Conservation (phyloP, 148 eudicot species). For the Vaccinium vitisidaea region DNA sequence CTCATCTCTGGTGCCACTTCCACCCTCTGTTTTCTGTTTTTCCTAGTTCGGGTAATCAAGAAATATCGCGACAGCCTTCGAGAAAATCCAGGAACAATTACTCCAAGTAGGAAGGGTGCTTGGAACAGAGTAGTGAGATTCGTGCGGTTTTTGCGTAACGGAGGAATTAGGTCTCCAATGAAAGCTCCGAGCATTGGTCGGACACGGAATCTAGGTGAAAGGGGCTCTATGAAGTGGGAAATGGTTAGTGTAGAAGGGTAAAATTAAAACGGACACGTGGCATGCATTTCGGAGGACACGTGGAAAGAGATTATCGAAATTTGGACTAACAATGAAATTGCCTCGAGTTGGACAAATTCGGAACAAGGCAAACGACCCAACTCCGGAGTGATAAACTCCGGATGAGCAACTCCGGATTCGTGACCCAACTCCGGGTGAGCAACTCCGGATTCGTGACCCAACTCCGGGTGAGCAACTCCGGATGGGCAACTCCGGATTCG, state of each 20-base stretch:
- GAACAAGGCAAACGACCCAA: too few relatives aligned
- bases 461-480: too few relatives aligned
- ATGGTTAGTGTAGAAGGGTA: not conserved
- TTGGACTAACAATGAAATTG: too few relatives aligned
- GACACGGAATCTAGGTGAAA: not conserved
- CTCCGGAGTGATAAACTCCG: too few relatives aligned
- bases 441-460: too few relatives aligned
- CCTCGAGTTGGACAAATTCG: too few relatives aligned
- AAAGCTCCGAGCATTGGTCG: not conserved
- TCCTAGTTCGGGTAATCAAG: not conserved
- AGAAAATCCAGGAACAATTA: not conserved
- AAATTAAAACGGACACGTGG: too few relatives aligned
- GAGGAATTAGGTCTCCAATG: not conserved
- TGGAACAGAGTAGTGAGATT: not conserved
- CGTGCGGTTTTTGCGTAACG: not conserved
- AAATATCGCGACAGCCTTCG: not conserved
- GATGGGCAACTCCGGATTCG: too few relatives aligned
- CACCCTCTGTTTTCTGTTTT: constrained; percentile 14
- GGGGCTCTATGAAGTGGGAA: constrained; percentile 13
- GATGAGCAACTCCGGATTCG: too few relatives aligned
- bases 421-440: too few relatives aligned
- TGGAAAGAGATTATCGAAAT: too few relatives aligned
- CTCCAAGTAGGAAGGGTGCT: not conserved
- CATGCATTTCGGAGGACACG: too few relatives aligned
- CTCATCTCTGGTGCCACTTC: constrained; percentile 16